Evolutionary conservation across 2,329 filamentous ascomycete species (phyloP).

Genomic region (Ophiocordyceps australis): DNA sequence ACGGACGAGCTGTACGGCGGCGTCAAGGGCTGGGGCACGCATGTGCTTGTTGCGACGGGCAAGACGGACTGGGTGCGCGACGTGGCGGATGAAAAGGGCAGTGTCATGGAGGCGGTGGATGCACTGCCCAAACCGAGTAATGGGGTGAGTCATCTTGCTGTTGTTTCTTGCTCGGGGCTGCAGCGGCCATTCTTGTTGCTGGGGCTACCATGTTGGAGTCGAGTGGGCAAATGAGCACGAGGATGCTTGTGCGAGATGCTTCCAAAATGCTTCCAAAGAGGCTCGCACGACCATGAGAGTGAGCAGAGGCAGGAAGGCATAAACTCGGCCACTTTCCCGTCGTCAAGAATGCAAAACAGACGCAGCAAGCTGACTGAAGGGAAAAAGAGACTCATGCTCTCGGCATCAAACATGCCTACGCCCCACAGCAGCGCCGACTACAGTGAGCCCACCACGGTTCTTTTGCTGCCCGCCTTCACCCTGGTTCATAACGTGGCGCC

Average conservation of each 20-base stretch:
- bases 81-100: constrained; percentile 73
- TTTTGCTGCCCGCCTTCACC: constrained; percentile 73
- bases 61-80: constrained; percentile 90
- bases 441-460: constrained; percentile 54
- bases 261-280: no score
- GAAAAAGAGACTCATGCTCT: constrained; percentile 64
- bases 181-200: no score
- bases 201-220: no score
- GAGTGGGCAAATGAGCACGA: no score
- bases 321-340: no score
- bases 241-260: no score
- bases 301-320: no score
- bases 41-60: constrained; percentile 83
- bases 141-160: constrained; percentile 34
- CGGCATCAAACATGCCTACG: constrained; percentile 77
- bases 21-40: constrained; percentile 75
- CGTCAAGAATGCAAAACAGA: background rate
- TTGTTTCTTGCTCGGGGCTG: no score
- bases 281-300: no score
- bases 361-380: background rate
- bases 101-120: constrained; percentile 61
- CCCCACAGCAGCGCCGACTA: constrained; percentile 47
- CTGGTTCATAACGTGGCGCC: constrained; percentile 74
- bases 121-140: constrained; percentile 40
- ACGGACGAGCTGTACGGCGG: constrained; percentile 67